phyloP scores from a whole-genome alignment of 768 basidiomycete species.

The Tricholoma bakamatsutake region DNA sequence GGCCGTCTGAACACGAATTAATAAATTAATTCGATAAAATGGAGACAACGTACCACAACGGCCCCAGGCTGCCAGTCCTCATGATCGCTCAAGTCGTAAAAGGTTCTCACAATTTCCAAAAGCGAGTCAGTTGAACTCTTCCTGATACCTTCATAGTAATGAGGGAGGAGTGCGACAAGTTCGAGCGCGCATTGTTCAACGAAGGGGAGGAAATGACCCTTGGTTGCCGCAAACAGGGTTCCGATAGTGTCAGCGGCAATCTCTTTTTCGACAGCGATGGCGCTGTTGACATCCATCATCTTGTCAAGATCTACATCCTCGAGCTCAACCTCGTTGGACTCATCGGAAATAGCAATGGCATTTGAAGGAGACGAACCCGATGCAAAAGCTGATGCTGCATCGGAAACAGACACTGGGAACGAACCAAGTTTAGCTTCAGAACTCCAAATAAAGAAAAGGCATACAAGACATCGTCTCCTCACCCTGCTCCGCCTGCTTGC shows the following conservation, averaged over 20 bases:
- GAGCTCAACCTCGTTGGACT: slow-evolving; percentile 52
- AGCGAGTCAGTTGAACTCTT: slow-evolving; percentile 88
- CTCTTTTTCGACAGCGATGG: slow-evolving; percentile 98
- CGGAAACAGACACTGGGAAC: slow-evolving; percentile 42
- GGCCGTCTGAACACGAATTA: slow-evolving; percentile 24
- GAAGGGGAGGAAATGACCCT: slow-evolving; percentile 83
- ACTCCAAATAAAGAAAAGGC: slow-evolving; percentile 12
- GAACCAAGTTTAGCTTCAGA: slow-evolving; percentile 4
- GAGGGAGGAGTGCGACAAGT: slow-evolving; percentile 72
- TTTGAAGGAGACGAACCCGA: slow-evolving; percentile 70
- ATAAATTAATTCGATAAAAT: neutral
- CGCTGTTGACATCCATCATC: slow-evolving; percentile 88
- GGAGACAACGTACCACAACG: slow-evolving; percentile 42
- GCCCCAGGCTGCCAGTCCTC: slow-evolving; percentile 80
- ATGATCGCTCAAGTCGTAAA: slow-evolving; percentile 83
- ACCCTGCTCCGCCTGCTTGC: slow-evolving; percentile 77
- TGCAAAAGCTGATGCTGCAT: slow-evolving; percentile 56
- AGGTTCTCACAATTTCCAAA: slow-evolving; percentile 83
- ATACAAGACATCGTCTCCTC: slow-evolving; percentile 46
- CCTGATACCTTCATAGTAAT: slow-evolving; percentile 97
- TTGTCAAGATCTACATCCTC: slow-evolving; percentile 84
- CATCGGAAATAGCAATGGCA: slow-evolving; percentile 59
- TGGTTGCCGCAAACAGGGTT: slow-evolving; percentile 78
- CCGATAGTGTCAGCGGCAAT: slow-evolving; percentile 97
- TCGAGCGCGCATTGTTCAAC: slow-evolving; percentile 79